Percentiles rank a stretch among this genome's conserved stretches.
phyloP scores from a whole-genome alignment of 768 basidiomycete genomes.

The Hydnum rufescens region DNA sequence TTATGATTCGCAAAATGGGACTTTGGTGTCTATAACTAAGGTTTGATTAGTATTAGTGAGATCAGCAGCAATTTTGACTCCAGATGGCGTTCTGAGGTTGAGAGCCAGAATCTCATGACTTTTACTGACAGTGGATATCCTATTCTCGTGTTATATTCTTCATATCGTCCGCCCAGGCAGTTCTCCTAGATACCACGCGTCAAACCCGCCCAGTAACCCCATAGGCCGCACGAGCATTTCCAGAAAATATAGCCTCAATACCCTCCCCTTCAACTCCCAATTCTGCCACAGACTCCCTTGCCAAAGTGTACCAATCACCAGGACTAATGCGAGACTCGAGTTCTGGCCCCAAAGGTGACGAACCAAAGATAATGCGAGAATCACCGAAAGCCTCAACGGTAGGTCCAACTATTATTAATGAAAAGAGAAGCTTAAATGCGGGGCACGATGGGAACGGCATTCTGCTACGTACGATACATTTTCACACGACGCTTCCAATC shows the following conservation, averaged over 20 bases:
- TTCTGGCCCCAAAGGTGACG: slow-evolving; percentile 36
- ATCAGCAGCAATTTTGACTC: no score
- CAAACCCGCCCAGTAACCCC: no score
- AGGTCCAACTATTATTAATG: slow-evolving; percentile 37
- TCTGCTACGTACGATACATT: slow-evolving; percentile 71
- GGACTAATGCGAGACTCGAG: slow-evolving; percentile 29
- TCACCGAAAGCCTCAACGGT: slow-evolving; percentile 74
- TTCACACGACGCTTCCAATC: slow-evolving; percentile 53
- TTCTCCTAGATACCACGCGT: no score
- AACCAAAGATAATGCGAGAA: slow-evolving; percentile 65
- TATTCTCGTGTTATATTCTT: no score
- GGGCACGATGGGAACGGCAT: slow-evolving; percentile 13
- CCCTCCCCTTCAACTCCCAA: slow-evolving; percentile 59
- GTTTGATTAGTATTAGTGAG: no score
- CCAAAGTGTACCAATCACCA: slow-evolving; percentile 64
- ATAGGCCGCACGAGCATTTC: no score
- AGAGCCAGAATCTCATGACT: no score
- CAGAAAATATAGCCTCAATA: slow-evolving; percentile 51
- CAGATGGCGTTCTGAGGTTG: no score
- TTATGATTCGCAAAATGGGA: no score
- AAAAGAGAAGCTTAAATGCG: slow-evolving; percentile 2
- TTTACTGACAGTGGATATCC: no score
- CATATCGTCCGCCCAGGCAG: no score
- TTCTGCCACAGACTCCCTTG: slow-evolving; percentile 59
- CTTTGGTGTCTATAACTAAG: no score